phyloP scores from a whole-genome alignment of 768 basidiomycete genomes.

The Lactarius akahatsu region DNA sequence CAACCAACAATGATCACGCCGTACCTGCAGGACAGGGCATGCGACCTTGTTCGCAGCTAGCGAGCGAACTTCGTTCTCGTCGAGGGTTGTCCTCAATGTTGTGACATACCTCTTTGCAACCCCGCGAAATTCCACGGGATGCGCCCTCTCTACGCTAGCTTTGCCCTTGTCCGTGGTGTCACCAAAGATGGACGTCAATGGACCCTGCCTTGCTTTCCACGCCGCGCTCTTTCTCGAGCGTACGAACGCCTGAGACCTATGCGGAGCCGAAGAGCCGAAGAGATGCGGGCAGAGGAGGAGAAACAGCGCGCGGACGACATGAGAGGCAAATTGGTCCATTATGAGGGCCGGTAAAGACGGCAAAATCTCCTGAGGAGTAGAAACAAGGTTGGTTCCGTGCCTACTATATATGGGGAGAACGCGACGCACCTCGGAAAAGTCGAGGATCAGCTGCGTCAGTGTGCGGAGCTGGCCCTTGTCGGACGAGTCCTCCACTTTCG shows the following conservation, averaged over 20 bases:
- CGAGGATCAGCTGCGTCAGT: slow-evolving; percentile 60
- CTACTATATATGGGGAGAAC: not conserved
- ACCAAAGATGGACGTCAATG: slow-evolving; percentile 76
- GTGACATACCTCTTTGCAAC: slow-evolving; percentile 49
- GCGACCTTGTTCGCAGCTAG: slow-evolving; percentile 75
- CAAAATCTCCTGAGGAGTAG: slow-evolving; percentile 59
- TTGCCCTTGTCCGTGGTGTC: slow-evolving; percentile 39
- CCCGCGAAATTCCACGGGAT: slow-evolving; percentile 47
- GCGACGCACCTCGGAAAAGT: slow-evolving; percentile 57
- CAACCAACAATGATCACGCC: slow-evolving; percentile 13
- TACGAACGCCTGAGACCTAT: slow-evolving; percentile 42
- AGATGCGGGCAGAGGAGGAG: slow-evolving; percentile 68
- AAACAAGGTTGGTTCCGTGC: not conserved
- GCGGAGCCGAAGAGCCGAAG: slow-evolving; percentile 39
- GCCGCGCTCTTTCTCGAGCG: slow-evolving; percentile 85
- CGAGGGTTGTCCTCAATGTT: slow-evolving; percentile 50
- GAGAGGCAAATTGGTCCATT: slow-evolving; percentile 87
- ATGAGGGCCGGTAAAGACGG: slow-evolving; percentile 63
- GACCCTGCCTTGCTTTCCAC: slow-evolving; percentile 79
- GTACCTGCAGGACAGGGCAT: slow-evolving; percentile 71
- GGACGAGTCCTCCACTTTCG: slow-evolving; percentile 44
- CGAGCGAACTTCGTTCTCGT: slow-evolving; percentile 72
- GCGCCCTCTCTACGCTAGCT: slow-evolving; percentile 25
- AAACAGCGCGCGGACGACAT: slow-evolving; percentile 80
- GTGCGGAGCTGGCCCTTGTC: slow-evolving; percentile 65